Percentiles rank a stretch among this genome's conserved stretches.
Evolutionary conservation across 1,284 basidiomycete genomes (phyloP).

Genomic region (Exobasidium rhododendri): DNA sequence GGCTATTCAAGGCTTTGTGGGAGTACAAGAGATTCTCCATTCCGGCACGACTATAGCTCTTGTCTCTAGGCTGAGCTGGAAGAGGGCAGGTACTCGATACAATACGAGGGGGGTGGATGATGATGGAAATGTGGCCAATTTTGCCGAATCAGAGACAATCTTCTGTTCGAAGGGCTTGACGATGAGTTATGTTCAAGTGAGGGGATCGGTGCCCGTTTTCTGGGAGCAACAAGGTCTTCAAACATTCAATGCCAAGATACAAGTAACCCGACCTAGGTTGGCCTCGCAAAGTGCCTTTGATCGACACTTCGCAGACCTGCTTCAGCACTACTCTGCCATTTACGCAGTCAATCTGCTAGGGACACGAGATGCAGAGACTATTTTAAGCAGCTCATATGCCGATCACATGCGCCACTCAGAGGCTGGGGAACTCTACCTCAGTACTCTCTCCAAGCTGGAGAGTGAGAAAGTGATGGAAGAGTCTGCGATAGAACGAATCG

Average conservation of each 20-base stretch:
- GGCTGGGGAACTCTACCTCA: slow-evolving; percentile 24
- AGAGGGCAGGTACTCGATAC: slow-evolving; percentile 92
- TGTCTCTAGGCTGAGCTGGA: slow-evolving; percentile 81
- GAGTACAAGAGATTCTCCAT: slow-evolving; percentile 53
- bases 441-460: slow-evolving; percentile 10
- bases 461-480: slow-evolving; percentile 13
- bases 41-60: slow-evolving; percentile 67
- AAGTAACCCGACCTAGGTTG: slow-evolving; percentile 69
- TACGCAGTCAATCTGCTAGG: slow-evolving; percentile 52
- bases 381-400: slow-evolving; percentile 73
- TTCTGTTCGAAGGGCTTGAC: slow-evolving; percentile 78
- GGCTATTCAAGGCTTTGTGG: slow-evolving; percentile 85
- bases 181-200: slow-evolving; percentile 85
- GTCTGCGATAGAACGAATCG: slow-evolving; percentile 33
- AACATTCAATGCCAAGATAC: slow-evolving; percentile 43
- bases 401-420: slow-evolving; percentile 39
- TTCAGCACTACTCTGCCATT: slow-evolving; percentile 43
- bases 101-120: slow-evolving; percentile 97
- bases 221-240: slow-evolving; percentile 94
- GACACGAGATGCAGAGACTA: slow-evolving; percentile 74
- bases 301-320: slow-evolving; percentile 79
- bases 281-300: slow-evolving; percentile 95
- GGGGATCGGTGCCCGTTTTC: slow-evolving; percentile 79
- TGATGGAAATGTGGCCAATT: slow-evolving; percentile 94
- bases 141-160: slow-evolving; percentile 93